Base-by-base conservation (phyloP, 129 eudicot genomes). In the Logfia minima region DNA sequence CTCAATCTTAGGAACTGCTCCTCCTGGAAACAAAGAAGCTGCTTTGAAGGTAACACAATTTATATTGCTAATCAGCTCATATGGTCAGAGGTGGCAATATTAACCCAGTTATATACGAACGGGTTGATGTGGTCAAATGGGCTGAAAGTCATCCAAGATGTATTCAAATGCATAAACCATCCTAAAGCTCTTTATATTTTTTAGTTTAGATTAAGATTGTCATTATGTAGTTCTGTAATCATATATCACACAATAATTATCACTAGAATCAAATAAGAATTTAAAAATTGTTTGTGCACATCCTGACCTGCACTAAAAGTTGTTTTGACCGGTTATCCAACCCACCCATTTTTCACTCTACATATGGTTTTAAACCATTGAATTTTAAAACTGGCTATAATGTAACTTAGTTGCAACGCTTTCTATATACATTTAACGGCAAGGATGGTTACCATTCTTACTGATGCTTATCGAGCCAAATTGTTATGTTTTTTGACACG, bases 11-110 rank as follows among this genome's bases (percentile, higher is more conserved):
- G 88, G 97, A 68, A 85, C 75, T 83, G 96, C 99, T 68, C 92
- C 97, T 74, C 85, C 87, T 81, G 97, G 99, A 66, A 94, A 94
- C 67, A 86, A 90, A 75, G 96, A 91, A 85, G 92, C 89, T 80
- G 97, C 99, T 65, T 77, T 86, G 62, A 94, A 91, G 89, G 99
- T 94, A 89, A 86, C 75, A 41, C 3, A 29, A 3, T 45, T 24
- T 56, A 19, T 23, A 9, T 43, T 65, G 19, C 26, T 48, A 71
- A 64, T 55, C 19, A 51, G 14, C 17, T 66, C 26, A 76, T 76
- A 19, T 37, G 22, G 5, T 14, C 21, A 13, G 68, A 22, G 68
- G 68, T 62, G 68, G 6, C 68, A 62, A 13, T 9, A 11, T 4
- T 62, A 10, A 62, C 34, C 17, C 67, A 62, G 4, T 22, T 62